Conservation (phyloP, 2,329 filamentous ascomycete species). For the Sphaerulina vaccinii region DNA sequence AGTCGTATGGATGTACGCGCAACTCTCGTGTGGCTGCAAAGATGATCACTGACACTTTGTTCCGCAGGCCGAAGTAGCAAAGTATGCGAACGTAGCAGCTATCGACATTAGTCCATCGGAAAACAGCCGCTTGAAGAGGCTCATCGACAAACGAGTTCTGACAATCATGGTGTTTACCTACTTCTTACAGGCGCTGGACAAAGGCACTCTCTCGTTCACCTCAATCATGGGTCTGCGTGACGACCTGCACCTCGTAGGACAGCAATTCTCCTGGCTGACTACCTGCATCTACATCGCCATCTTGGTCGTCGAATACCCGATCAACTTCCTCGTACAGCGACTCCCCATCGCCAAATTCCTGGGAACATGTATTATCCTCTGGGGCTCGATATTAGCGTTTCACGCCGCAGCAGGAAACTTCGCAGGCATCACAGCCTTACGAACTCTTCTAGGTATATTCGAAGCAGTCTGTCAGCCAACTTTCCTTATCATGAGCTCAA, state of each 20-base stretch:
- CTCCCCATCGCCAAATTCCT: slow-evolving; percentile 63
- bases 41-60: not conserved
- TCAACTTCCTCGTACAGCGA: slow-evolving; percentile 61
- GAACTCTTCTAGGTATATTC: slow-evolving; percentile 68
- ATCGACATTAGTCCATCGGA: slow-evolving; percentile 61
- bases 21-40: not conserved
- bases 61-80: slow-evolving; percentile 60
- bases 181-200: slow-evolving; percentile 69
- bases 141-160: slow-evolving; percentile 68
- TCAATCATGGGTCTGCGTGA: slow-evolving; percentile 61
- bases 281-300: slow-evolving; percentile 74
- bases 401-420: slow-evolving; percentile 64
- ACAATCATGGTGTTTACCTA: slow-evolving; percentile 71
- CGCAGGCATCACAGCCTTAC: slow-evolving; percentile 57
- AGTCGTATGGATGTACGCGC: slow-evolving; percentile 55
- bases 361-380: slow-evolving; percentile 61
- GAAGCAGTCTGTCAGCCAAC: slow-evolving; percentile 68
- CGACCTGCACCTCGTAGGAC: slow-evolving; percentile 45
- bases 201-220: slow-evolving; percentile 63
- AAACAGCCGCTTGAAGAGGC: slow-evolving; percentile 59
- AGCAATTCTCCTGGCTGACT: slow-evolving; percentile 67
- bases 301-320: slow-evolving; percentile 69
- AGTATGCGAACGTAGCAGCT: slow-evolving; percentile 60
- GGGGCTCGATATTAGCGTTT: slow-evolving; percentile 60
- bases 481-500: slow-evolving; percentile 65